phyloP scores from a whole-genome alignment of 1,284 basidiomycete species.

The Ceratobasidium sp. region DNA sequence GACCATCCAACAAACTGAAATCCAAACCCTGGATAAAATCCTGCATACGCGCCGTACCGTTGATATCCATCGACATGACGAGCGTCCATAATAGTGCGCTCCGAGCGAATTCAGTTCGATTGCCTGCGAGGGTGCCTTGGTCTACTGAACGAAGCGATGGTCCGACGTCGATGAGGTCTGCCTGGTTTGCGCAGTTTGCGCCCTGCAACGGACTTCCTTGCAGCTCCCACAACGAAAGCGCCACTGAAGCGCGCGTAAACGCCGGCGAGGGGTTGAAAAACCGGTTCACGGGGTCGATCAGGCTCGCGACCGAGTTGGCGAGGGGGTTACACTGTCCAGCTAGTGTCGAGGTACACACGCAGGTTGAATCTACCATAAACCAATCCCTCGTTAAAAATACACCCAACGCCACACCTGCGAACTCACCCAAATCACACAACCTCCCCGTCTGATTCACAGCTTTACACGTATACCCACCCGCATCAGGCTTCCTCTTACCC shows the following conservation, averaged over 20 bases:
- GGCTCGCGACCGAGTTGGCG: conserved; percentile 65
- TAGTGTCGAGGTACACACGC: conserved; percentile 67
- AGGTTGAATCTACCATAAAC: conserved; percentile 66
- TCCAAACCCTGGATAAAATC: conserved; percentile 60
- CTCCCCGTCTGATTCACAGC: conserved; percentile 62
- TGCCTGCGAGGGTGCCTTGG: conserved; percentile 54
- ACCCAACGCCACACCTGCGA: too few relatives aligned
- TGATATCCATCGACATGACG: conserved; percentile 64
- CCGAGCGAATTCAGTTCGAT: conserved; percentile 70
- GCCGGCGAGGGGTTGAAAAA: conserved; percentile 62
- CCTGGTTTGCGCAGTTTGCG: conserved; percentile 66
- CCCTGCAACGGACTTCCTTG: conserved; percentile 60
- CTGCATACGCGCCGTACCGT: conserved; percentile 60
- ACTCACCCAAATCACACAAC: conserved; percentile 70
- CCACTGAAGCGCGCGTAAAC: conserved; percentile 62
- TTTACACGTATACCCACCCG: conserved; percentile 56
- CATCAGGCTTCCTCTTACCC: conserved; percentile 53
- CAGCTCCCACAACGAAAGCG: conserved; percentile 65
- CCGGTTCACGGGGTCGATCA: conserved; percentile 66
- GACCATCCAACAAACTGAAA: conserved; percentile 67
- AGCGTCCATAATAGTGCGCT: conserved; percentile 72
- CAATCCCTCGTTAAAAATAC: too few relatives aligned
- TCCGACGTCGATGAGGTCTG: conserved; percentile 69
- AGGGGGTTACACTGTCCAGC: conserved; percentile 66
- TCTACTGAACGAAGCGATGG: conserved; percentile 56